Percentiles rank a stretch among this genome's conserved stretches.
Conservation (phyloP, 2,329 filamentous ascomycete species). For the Pseudocercospora fijiensis region DNA sequence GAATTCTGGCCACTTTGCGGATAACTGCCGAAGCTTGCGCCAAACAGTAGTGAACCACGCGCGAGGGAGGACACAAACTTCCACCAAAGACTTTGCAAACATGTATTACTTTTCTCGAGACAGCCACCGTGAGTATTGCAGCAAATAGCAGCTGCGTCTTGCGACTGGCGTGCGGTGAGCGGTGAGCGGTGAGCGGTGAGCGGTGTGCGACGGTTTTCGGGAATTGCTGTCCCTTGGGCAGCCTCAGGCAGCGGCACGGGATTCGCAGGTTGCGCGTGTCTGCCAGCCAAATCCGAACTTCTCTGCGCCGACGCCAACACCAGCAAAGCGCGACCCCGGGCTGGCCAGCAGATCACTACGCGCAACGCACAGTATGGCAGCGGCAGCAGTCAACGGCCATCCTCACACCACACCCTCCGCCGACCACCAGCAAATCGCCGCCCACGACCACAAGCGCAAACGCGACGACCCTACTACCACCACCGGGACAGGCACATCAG, state of each 20-base stretch:
- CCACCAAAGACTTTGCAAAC: neutral
- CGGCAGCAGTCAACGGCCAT: slow-evolving; percentile 21
- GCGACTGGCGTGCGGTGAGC: neutral
- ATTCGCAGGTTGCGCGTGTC: neutral
- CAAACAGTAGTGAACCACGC: neutral
- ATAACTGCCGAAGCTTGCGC: neutral
- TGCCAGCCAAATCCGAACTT: neutral
- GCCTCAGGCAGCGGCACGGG: neutral
- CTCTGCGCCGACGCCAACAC: slow-evolving; percentile 1
- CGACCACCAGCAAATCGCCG: slow-evolving; percentile 9
- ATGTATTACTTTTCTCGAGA: neutral
- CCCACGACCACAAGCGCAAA: slow-evolving; percentile 46
- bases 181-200: neutral
- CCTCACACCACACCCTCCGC: slow-evolving; percentile 8
- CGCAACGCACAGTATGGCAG: slow-evolving; percentile 24
- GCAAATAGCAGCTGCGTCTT: neutral
- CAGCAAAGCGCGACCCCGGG: slow-evolving; percentile 11
- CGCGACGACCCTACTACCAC: slow-evolving; percentile 40
- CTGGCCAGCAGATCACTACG: slow-evolving; percentile 12
- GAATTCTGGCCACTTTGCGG: neutral
- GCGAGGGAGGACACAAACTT: neutral
- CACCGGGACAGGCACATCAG: slow-evolving; percentile 33
- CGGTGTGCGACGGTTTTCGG: neutral
- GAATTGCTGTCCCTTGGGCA: neutral
- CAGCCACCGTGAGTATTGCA: neutral